Percentiles rank a stretch among this genome's conserved stretches.
These are phyloP conservation scores for Casaregolazyma lundiana DNA, from an alignment of 1,139 yeast genomes.

Conservation along the genomic window DNA sequence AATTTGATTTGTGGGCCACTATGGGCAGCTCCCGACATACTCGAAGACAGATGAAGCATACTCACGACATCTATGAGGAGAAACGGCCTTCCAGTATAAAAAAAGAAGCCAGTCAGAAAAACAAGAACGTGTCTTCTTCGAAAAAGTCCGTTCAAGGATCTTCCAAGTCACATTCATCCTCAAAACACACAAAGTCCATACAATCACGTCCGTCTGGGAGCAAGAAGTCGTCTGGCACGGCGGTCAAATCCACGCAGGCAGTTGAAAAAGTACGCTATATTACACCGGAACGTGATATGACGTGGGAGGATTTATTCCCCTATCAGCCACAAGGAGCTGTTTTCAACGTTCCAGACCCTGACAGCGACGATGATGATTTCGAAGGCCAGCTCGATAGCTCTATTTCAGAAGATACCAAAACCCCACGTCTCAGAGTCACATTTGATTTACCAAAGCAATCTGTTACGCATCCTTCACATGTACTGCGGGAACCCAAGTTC, in stretches of 20 bases:
- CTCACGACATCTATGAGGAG: constrained; percentile 12
- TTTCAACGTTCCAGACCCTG: constrained; percentile 14
- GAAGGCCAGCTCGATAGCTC: constrained; percentile 14
- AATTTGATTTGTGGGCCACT: constrained; percentile 39
- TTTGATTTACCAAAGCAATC: constrained; percentile 53
- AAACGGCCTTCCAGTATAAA: constrained; percentile 5
- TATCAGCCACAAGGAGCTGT: constrained; percentile 4
- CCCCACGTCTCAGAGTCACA: constrained; percentile 42
- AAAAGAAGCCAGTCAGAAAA: background rate
- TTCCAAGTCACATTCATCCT: background rate
- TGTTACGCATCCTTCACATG: constrained; percentile 76
- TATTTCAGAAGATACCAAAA: constrained; percentile 11
- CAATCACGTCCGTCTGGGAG: background rate
- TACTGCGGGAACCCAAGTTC: constrained; percentile 39
- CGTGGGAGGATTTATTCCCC: constrained; percentile 7
- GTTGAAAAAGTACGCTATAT: background rate
- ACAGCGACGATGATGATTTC: constrained; percentile 21
- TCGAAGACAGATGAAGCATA: constrained; percentile 27
- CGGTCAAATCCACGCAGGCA: background rate
- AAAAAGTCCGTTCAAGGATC: background rate
- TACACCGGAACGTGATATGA: constrained; percentile 3
- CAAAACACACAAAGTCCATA: background rate
- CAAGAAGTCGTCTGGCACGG: background rate
- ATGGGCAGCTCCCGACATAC: constrained; percentile 28
- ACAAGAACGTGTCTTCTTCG: background rate